Evolutionary conservation across 148 eudicot genomes (phyloP).

Genomic region (Selenicereus undatus): DNA sequence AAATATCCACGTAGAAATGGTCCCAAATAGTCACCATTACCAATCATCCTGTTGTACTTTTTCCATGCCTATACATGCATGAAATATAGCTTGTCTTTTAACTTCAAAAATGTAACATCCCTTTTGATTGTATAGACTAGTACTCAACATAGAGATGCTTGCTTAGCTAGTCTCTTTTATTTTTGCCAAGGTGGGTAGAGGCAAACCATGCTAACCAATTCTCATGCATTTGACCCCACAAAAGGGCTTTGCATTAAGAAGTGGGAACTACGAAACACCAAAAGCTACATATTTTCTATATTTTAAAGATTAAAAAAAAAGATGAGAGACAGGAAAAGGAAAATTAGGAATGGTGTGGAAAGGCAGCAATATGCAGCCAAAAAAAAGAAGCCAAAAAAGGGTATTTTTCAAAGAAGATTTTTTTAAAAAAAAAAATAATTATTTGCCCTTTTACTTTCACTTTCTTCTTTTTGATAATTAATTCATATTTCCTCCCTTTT

Average conservation of each 20-base stretch:
- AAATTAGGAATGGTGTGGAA: background rate
- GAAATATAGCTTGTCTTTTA: no score
- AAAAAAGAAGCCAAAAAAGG: background rate
- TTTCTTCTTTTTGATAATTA: background rate
- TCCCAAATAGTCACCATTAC: background rate
- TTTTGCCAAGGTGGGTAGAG: background rate
- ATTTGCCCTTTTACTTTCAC: background rate
- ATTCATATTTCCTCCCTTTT: background rate
- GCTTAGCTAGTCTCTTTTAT: background rate
- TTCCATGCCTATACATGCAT: background rate
- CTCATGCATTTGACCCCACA: background rate
- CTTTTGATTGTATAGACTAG: no score
- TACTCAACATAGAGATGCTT: conserved; percentile 13
- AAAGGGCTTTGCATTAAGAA: background rate
- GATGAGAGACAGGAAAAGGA: background rate
- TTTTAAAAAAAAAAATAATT: background rate
- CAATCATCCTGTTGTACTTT: background rate
- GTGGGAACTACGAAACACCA: background rate
- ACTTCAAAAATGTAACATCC: no score
- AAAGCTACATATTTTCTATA: no score
- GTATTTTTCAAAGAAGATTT: background rate
- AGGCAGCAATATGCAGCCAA: conserved; percentile 3
- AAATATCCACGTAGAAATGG: background rate
- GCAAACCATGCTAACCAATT: conserved; percentile 1
- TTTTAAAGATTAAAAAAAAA: background rate